Base-by-base conservation (phyloP, 2,329 filamentous ascomycete genomes). In the Nakataea oryzae region DNA sequence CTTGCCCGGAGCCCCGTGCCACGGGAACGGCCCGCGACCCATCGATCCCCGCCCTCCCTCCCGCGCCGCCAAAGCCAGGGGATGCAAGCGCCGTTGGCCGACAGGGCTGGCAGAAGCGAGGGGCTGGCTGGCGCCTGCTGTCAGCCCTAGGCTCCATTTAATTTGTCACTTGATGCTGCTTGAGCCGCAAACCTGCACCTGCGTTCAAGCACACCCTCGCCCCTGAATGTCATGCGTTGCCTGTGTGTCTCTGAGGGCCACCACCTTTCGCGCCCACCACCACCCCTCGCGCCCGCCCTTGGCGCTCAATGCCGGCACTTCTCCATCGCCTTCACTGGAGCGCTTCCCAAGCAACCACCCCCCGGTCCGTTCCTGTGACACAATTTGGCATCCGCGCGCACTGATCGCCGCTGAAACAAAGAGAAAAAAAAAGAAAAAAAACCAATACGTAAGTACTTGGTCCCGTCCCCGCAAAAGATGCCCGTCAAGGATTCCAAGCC, bases 161-260 rank as follows among this genome's bases (percentile, higher is more conserved):
- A 60, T 60, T 60, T 60, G 58, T 60, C 58, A 60, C 13, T 60
- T 60, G 24, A 60, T 60, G 58, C 54, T 17, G 58, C 54, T 17
- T 50, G 41, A 50, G 41, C 41, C 41, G 41, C 41, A 50, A 50
- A 47, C 26, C 54, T 24, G 54, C 54, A 56, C 54, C 54, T 21
- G 26, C 26, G 11, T 50, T n/a, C 21, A 50, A 11, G 41, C 41
- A 50, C 41, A n/a, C 21, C 41, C 21, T 24, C 54, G 24, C 14
- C 54, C 54, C 54, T 41, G 60, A 29, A 60, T 58, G 41, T 60
- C 47, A 60, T 61, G 62, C 58, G 27, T 47, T 9, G 11, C 41
- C 9, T 56, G 54, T 24, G 27, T 28, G 26, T 29, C 54, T 50
- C 34, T 50, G 2, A 9, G 41, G 41, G 24, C 41, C 6, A 11